These are phyloP conservation scores for Pseudogymnoascus sp. DNA, from an alignment of 2,329 filamentous ascomycete genomes.

Conservation along the genomic window DNA sequence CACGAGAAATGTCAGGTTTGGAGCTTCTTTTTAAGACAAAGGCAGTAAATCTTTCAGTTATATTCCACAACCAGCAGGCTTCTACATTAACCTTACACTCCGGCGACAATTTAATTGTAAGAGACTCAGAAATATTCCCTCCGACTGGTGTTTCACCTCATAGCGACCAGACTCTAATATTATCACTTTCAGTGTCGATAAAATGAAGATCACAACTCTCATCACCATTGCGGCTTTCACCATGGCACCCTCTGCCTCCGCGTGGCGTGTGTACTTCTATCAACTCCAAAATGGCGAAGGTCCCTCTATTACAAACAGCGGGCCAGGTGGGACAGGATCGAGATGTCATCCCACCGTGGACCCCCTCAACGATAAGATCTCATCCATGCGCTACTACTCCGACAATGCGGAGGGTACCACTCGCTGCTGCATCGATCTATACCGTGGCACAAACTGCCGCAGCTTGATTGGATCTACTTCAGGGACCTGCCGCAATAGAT, in stretches of 20 bases:
- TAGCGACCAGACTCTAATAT: background rate
- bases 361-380: background rate
- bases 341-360: background rate
- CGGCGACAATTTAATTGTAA: background rate
- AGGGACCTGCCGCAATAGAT: background rate
- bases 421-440: background rate
- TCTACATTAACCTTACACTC: background rate
- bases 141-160: too few species aligned
- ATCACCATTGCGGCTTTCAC: background rate
- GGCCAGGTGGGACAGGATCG: background rate
- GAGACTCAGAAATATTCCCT: background rate
- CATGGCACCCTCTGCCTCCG: background rate
- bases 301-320: background rate
- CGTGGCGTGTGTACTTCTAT: slow-evolving; percentile 1
- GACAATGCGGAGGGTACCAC: background rate
- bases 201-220: background rate
- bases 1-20: background rate
- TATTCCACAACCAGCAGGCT: background rate
- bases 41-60: background rate
- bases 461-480: background rate
- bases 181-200: background rate
- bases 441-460: background rate
- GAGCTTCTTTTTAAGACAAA: background rate
- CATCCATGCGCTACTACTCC: background rate
- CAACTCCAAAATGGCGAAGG: background rate